Base-by-base conservation (phyloP, 345 rosid species). In the Syzygium jambos region DNA sequence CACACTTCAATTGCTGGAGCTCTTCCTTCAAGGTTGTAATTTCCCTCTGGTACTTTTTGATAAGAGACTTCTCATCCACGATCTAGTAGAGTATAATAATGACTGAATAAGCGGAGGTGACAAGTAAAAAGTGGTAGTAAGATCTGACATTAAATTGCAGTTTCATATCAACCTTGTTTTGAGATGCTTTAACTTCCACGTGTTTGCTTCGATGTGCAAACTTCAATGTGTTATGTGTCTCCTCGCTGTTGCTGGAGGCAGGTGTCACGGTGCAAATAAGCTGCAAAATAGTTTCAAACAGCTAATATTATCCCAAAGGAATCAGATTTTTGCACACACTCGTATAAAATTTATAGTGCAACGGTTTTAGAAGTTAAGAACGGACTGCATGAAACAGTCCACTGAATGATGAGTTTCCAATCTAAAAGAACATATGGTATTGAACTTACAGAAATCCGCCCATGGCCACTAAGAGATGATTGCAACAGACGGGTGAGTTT, bases 41-140 rank as follows among this genome's bases (percentile, higher is more conserved):
- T 89, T 95, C 97, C 88, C 93, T 95, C 89, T 95, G 95, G 86
- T 95, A 95, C 90, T 92, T 95, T 65, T 95, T 94, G 78, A 95
- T 95, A 87, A 95, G 95, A 82, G 95, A 95, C 89, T 94, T 95
- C 94, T 95, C 97, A 91, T 95, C 97, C 93, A 95, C 88, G 41
- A 95, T 95, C 97, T 95, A 80, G 86, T 52, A 34, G 38, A 87
- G 89, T 84, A 23, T 7, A 89, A 49, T 19, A 46, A 52, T 89
- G 88, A 87, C 73, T 9, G 49, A 22, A 34, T 73, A 34, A 73
- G 49, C 14, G 2, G 11, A 34, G 80, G 49, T 34, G 78, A 68
- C 80, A 73, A 73, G 38, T 19, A 73, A 34, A 34, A 38, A 38
- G 80, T 73, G 46, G 49, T 22, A 73, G 80, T 17, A 34, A 19